phyloP scores from a whole-genome alignment of 208 protist genomes.

The Trypanosoma mega region DNA sequence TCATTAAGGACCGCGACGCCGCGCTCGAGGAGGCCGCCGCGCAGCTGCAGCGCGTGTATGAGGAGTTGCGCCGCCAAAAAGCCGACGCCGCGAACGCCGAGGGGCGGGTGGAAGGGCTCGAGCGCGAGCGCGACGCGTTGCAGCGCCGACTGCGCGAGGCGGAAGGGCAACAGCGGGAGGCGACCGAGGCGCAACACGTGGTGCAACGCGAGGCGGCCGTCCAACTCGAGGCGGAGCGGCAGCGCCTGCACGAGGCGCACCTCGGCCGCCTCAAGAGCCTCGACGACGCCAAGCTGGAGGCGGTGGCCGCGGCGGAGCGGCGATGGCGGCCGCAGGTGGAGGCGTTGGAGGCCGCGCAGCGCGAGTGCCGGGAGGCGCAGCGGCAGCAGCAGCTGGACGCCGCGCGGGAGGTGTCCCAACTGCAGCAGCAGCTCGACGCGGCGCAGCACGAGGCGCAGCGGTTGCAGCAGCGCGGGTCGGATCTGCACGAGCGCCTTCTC shows the following conservation, averaged over 20 bases:
- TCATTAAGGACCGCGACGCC: constrained; percentile 83
- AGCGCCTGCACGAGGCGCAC: constrained; percentile 66
- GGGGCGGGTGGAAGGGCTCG: constrained; percentile 39
- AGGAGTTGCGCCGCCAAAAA: constrained; percentile 61
- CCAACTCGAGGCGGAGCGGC: constrained; percentile 47
- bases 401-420: constrained; percentile 25
- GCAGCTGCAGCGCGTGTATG: constrained; percentile 79
- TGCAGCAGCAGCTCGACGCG: constrained; percentile 23
- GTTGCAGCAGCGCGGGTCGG: constrained; percentile 30
- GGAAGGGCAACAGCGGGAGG: constrained; percentile 54
- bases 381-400: constrained; percentile 17
- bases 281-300: constrained; percentile 41
- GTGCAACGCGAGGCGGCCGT: constrained; percentile 39
- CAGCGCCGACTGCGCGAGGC: constrained; percentile 54
- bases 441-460: constrained; percentile 24
- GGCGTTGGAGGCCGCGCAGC: constrained; percentile 30
- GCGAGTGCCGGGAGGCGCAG: constrained; percentile 5
- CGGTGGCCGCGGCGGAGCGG: constrained; percentile 30
- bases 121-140: constrained; percentile 39
- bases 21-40: constrained; percentile 77
- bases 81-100: constrained; percentile 34
- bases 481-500: constrained; percentile 27
- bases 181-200: constrained; percentile 49
- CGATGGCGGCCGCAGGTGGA: constrained; percentile 31
- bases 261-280: constrained; percentile 38